phyloP scores from a whole-genome alignment of 2,329 filamentous ascomycete genomes.

The Fusarium ramigenum region DNA sequence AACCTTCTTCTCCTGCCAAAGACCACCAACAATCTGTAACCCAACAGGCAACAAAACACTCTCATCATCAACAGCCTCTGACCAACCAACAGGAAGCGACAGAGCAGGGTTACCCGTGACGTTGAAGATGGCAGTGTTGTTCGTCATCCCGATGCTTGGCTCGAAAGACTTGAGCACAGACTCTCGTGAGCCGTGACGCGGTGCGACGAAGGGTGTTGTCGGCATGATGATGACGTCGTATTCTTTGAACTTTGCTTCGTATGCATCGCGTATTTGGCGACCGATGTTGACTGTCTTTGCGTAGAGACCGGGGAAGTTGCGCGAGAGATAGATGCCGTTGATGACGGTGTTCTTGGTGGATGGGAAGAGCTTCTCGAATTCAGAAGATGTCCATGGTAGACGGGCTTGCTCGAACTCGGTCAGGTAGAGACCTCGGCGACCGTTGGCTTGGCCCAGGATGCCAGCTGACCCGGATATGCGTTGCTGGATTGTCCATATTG shows the following conservation, averaged over 20 bases:
- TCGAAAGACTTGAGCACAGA: constrained; percentile 57
- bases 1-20: constrained; percentile 60
- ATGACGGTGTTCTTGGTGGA: constrained; percentile 65
- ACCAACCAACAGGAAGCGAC: constrained; percentile 60
- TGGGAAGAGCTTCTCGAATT: constrained; percentile 61
- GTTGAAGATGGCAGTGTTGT: constrained; percentile 67
- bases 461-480: constrained; percentile 55
- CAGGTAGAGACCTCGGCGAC: constrained; percentile 59
- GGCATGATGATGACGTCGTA: constrained; percentile 60
- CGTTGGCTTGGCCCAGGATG: constrained; percentile 55
- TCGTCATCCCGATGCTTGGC: constrained; percentile 62
- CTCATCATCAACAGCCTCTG: constrained; percentile 45
- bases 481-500: constrained; percentile 62
- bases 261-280: constrained; percentile 57
- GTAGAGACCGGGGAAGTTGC: constrained; percentile 55
- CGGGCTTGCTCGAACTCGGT: constrained; percentile 60
- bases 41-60: constrained; percentile 59
- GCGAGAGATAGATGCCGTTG: constrained; percentile 59
- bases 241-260: constrained; percentile 51
- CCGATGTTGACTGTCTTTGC: constrained; percentile 61
- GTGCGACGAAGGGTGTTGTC: constrained; percentile 58
- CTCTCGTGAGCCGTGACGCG: constrained; percentile 51
- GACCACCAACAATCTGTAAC: constrained; percentile 63
- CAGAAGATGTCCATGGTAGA: constrained; percentile 56
- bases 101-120: constrained; percentile 66